Evolutionary conservation across 1,139 yeast species (phyloP), one percentile per base, ranked within the genome.

Genomic region (Entelexis paramagnoliae): DNA sequence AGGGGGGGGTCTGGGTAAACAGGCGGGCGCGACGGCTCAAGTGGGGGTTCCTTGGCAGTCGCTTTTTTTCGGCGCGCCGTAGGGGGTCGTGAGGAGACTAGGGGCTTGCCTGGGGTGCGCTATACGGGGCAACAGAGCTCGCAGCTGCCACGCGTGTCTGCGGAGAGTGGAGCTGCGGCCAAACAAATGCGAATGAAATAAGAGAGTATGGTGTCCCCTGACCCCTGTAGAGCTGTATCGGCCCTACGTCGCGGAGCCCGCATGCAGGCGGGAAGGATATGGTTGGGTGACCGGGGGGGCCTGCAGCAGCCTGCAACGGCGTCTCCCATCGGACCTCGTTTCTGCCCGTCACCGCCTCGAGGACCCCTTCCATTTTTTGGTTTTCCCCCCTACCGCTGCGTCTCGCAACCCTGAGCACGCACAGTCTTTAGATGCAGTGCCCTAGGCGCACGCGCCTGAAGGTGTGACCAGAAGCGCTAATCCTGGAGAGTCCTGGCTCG

Each of bases 131-230:
- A 17, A 13, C 39, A 17, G 24, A 6, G 39, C 17, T 10, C 30
- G 11, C 11, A 13, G 3, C 30, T 36, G 28, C 16, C 41, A 22
- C 16, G 13, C 10, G 41, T 36, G 7, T 26, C 28, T 14, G n/a
- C 17, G 4, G 22, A 26, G 30, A 11, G 17, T 2, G n/a, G 7
- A 24, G 29, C 42, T 26, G 11, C 32, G 24, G 10, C 32, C 24
- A 13, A 2, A 24, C 32, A n/a, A 39, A 26, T 13, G 32, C 32
- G 32, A n/a, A 39, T 14, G 32, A 16, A 39, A 26, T 13, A 16
- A 39, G 24, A 39, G 42, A 39, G 42, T 39, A 39, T 39, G 42
- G 42, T 39, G 42, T 39, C 42, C 42, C 42, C 42, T 39, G 42
- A 39, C 32, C 41, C 41, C 41, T 36, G 41, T n/a, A 36, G 41